Evolutionary conservation across 1,284 basidiomycete genomes (phyloP).

Genomic region (Thecaphora thlaspeos): DNA sequence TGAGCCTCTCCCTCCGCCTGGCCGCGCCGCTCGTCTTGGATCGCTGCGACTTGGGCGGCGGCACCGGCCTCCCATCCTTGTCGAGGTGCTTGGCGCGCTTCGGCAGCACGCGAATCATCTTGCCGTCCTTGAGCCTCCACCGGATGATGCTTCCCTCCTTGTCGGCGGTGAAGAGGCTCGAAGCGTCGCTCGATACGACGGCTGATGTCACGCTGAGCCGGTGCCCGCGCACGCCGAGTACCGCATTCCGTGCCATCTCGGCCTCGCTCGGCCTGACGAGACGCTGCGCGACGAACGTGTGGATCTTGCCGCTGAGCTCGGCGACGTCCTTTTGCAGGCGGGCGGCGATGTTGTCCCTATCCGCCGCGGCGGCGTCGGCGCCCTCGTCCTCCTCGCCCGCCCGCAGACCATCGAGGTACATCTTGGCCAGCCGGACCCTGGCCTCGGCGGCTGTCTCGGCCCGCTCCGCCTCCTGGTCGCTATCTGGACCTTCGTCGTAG

Average conservation of each 20-base stretch:
- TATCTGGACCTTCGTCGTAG: constrained; percentile 25
- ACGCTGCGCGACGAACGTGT: constrained; percentile 66
- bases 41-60: constrained; percentile 1
- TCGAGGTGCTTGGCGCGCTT: constrained; percentile 12
- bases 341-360: constrained; percentile 84
- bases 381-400: constrained; percentile 16
- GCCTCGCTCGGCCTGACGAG: constrained; percentile 39
- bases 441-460: constrained; percentile 88
- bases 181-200: constrained; percentile 68
- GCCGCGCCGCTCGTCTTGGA: constrained; percentile 35
- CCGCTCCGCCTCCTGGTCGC: constrained; percentile 41
- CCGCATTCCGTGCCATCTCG: not conserved
- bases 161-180: constrained; percentile 62
- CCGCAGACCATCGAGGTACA: constrained; percentile 78
- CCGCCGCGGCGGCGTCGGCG: constrained; percentile 88
- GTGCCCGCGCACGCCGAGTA: constrained; percentile 67
- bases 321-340: constrained; percentile 66
- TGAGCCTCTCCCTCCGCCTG: constrained; percentile 21
- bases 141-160: constrained; percentile 53
- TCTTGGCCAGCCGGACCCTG: constrained; percentile 79
- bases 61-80: constrained; percentile 3
- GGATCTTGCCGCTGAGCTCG: constrained; percentile 64
- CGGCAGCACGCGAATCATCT: constrained; percentile 37
- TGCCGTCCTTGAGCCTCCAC: constrained; percentile 52
- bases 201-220: constrained; percentile 75